Base-by-base conservation (phyloP, 1,139 yeast species). In the Lodderomyces parapsilosis region DNA sequence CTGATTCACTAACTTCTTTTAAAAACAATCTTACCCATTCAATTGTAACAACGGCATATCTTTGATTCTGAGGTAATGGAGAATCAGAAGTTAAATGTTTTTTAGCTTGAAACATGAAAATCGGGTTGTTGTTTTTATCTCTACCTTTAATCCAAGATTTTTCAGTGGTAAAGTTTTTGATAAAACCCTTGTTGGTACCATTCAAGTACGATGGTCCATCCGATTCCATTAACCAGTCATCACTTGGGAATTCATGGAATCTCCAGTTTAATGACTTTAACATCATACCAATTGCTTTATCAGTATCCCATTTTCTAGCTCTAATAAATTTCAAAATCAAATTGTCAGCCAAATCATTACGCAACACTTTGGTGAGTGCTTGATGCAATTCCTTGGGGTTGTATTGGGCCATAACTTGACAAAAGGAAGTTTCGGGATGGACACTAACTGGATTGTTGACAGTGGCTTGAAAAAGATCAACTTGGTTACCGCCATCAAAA, bases 251-350 rank as follows among this genome's bases (percentile, higher is more conserved):
- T 19, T 57, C 63, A 30, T 59, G 56, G 17, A 44, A 40, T 51
- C 76, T 62, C 78, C 78, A 73, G 41, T 66, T 55, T 43, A 69
- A 55, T 4, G 75, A 66, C 45, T 66, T 67, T 30, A 56, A 34
- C 27, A 66, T 48, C 78, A 73, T 72, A 2, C 48, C 54, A 33
- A 71, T 38, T 1, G 68, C 63, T 41, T 62, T 60, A 22, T 63
- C 63, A 18, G 63, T 49, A 35, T 66, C 60, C 58, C 66, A 68
- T 50, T 71, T 71, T 54, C 78, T 70, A 28, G 78, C 78, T 45
- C 77, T 60, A 25, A 71, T 55, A 39, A 65, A 73, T 44, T 68
- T 59, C 48, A 69, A 62, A 4, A 66, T 23, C 41, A 57, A 56
- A 47, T 69, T 68, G 49, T 73, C 78, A 18, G 61, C 44, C 39